phyloP scores from a whole-genome alignment of 2,329 filamentous ascomycete genomes.

The Aspergillus phoenicis region DNA sequence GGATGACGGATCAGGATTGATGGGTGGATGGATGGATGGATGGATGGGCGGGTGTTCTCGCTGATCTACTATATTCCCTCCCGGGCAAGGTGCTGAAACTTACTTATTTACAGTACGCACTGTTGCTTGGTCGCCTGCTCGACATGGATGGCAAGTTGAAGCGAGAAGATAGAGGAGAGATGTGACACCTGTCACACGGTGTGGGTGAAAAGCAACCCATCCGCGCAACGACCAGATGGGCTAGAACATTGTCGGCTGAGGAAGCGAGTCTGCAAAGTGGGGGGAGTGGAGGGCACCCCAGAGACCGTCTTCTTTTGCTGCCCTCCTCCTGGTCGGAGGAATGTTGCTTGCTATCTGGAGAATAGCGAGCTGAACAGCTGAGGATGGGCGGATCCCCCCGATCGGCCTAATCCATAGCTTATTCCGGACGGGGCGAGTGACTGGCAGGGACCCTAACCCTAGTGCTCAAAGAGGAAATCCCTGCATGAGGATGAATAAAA shows the following conservation, averaged over 20 bases:
- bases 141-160: neutral
- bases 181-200: conserved; percentile 7
- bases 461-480: neutral
- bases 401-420: conserved; percentile 6
- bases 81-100: neutral
- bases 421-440: neutral
- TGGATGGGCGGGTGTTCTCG: neutral
- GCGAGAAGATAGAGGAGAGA: neutral
- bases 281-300: no score
- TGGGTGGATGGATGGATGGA: no score
- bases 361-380: no score
- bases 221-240: neutral
- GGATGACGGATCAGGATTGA: no score
- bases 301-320: neutral
- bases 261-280: neutral
- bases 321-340: neutral
- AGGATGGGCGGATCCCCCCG: neutral
- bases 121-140: neutral
- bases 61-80: conserved; percentile 2
- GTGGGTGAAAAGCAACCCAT: neutral
- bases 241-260: neutral
- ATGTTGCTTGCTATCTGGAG: neutral
- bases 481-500: neutral
- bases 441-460: conserved; percentile 3
- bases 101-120: neutral